Base-by-base conservation (phyloP, 768 basidiomycete genomes). In the Boletus vermiculosoides region DNA sequence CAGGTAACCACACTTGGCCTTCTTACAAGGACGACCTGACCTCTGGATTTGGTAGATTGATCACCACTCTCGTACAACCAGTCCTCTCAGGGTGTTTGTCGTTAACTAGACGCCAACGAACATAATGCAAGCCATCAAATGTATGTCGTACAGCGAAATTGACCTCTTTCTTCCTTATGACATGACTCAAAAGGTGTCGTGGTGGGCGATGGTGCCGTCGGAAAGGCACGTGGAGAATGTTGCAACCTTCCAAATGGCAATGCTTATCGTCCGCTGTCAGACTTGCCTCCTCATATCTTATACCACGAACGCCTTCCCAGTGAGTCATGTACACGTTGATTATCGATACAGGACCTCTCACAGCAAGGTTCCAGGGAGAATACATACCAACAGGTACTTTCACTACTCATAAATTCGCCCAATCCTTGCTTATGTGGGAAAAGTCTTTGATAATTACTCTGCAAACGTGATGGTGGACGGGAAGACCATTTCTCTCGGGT, bases 381-480 rank as follows among this genome's bases (percentile, higher is more conserved):
- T 96, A 96, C 78, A 92, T 96, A 73, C 94, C 94, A 66, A 96
- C 92, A 74, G 92, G 92, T 92, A 72, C 63, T 77, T 55, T 55
- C 37, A 28, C 39, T 50, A 31, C 39, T 56, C 57, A 23, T 53
- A 15, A 25, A 25, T 50, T 52, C 20, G 22, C 13, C 40, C 41
- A 25, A 50, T 33, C 47, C 25, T 54, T 59, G 28, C 62, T 64
- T 18, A 65, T 49, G 52, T 33, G 56, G 34, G 45, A 48, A 50
- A 71, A 88, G 97, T 99, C 40, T 99, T 98, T 73, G 97, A 98
- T 78, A 98, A 98, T 78, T 98, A 97, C 71, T 94, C 92, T 54
- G 94, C 94, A 58, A 96, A 95, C 76, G 95, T 99, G 54, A 94
- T 98, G 88, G 97, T 99, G 46, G 97, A 99, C 67, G 93, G 94